These are phyloP conservation scores for Nicotiana noctiflora DNA, from an alignment of 257 asterid genomes.

Conservation along the genomic window DNA sequence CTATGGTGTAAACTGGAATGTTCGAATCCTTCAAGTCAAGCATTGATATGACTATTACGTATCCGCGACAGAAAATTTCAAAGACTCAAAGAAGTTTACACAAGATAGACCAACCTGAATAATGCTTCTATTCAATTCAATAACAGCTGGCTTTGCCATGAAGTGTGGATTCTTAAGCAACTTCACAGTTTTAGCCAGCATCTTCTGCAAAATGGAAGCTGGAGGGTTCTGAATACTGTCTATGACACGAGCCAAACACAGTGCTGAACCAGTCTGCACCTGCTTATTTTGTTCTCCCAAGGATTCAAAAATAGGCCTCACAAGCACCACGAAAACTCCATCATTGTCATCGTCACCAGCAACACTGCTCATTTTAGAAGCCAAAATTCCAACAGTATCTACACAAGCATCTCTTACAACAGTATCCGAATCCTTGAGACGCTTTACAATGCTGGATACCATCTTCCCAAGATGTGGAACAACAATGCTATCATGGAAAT, in stretches of 20 bases:
- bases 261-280: conserved; percentile 76
- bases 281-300: conserved; percentile 87
- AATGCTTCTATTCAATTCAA: conserved; percentile 87
- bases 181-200: conserved; percentile 69
- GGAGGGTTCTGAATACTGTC: conserved; percentile 79
- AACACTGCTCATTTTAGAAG: conserved; percentile 53
- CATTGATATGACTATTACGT: neutral
- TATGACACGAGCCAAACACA: conserved; percentile 78
- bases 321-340: conserved; percentile 57
- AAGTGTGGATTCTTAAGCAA: conserved; percentile 86
- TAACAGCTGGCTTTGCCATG: conserved; percentile 91
- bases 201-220: conserved; percentile 69
- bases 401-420: conserved; percentile 77
- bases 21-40: neutral
- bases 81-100: neutral
- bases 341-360: conserved; percentile 45
- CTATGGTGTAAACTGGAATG: neutral
- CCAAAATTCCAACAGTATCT: conserved; percentile 72
- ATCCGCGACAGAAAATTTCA: neutral
- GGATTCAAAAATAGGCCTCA: conserved; percentile 91
- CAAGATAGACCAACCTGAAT: conserved; percentile 48
- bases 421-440: conserved; percentile 86
- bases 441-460: conserved; percentile 73
- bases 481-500: conserved; percentile 47
- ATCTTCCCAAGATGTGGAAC: conserved; percentile 74